Conservation (phyloP, 2,329 filamentous ascomycete species). For the Graphilbum fragrans region DNA sequence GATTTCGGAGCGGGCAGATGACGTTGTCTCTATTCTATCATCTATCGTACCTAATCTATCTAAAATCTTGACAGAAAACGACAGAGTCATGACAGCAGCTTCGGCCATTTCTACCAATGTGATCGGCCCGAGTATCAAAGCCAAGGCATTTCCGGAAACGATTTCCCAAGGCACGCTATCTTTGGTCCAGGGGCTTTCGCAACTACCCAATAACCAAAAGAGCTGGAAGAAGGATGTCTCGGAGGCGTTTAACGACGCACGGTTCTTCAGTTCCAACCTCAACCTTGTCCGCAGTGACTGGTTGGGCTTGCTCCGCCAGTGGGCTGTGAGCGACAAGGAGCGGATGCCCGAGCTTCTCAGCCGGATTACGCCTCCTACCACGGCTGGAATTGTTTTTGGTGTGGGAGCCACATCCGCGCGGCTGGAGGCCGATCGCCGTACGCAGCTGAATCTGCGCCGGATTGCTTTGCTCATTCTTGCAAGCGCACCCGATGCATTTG, state of each 20-base stretch:
- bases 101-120: slow-evolving; percentile 73
- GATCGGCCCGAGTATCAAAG: slow-evolving; percentile 68
- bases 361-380: slow-evolving; percentile 72
- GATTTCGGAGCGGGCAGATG: slow-evolving; percentile 46
- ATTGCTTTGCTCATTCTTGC: slow-evolving; percentile 71
- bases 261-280: slow-evolving; percentile 66
- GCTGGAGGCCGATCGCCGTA: slow-evolving; percentile 87
- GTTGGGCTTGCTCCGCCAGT: slow-evolving; percentile 75
- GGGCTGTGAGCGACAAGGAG: slow-evolving; percentile 78
- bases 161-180: slow-evolving; percentile 59
- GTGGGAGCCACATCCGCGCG: slow-evolving; percentile 89
- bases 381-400: slow-evolving; percentile 96
- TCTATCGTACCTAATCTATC: slow-evolving; percentile 68
- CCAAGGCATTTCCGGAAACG: slow-evolving; percentile 78
- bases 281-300: slow-evolving; percentile 59
- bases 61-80: slow-evolving; percentile 73
- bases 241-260: slow-evolving; percentile 82
- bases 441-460: slow-evolving; percentile 78
- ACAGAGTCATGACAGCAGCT: slow-evolving; percentile 69
- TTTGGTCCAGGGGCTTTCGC: slow-evolving; percentile 65
- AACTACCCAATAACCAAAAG: slow-evolving; percentile 70
- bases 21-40: slow-evolving; percentile 70
- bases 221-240: slow-evolving; percentile 85
- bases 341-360: slow-evolving; percentile 69
- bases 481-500: slow-evolving; percentile 65